Evolutionary conservation across 208 protist species (phyloP), one percentile per base, ranked within the genome.

Genomic region (Angomonas ambiguus): DNA sequence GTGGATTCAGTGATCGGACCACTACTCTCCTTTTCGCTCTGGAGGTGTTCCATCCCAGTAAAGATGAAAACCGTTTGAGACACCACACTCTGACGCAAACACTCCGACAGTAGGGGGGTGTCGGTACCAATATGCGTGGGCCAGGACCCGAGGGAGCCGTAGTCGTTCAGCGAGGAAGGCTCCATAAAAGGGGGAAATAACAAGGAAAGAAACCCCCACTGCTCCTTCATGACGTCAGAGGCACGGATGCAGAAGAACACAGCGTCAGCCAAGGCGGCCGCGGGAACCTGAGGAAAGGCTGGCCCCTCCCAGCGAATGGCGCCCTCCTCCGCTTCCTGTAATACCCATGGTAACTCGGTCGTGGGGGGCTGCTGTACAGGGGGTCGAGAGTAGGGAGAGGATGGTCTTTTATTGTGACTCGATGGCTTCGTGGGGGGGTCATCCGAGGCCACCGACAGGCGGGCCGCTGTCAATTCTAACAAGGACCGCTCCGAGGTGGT

Each of bases 21-120:
- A n/a, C 60, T 24, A 27, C 5, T 25, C 2, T 27, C 30, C 2
- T 22, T 45, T 25, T 28, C 35, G 13, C 8, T 34, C 3, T 48
- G 35, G 0, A 82, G 56, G 4, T 49, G 24, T 34, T 88, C 82
- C 0, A 63, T 67, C 33, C 72, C 69, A 0, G 78, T 82, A 20
- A 88, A 18, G 20, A 84, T 59, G 73, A 75, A 83, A 55, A 78
- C 68, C 28, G 73, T 76, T 31, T 80, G 73, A 30, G 70, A 57
- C 1, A 74, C 63, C 28, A 83, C 69, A 20, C 72, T 35, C 62
- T 82, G 78, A 33, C 74, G 69, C 33, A 83, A 53, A 28, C 28
- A 45, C 2, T 20, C 55, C 2, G 34, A 2, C 10, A 32, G 49
- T 4, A 51, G 33, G n/a, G 13, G 58, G 58, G 4, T 5, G 33